Evolutionary conservation across 768 basidiomycete genomes (phyloP), one percentile per base, ranked within the genome.

Genomic region (Cyathus striatus): DNA sequence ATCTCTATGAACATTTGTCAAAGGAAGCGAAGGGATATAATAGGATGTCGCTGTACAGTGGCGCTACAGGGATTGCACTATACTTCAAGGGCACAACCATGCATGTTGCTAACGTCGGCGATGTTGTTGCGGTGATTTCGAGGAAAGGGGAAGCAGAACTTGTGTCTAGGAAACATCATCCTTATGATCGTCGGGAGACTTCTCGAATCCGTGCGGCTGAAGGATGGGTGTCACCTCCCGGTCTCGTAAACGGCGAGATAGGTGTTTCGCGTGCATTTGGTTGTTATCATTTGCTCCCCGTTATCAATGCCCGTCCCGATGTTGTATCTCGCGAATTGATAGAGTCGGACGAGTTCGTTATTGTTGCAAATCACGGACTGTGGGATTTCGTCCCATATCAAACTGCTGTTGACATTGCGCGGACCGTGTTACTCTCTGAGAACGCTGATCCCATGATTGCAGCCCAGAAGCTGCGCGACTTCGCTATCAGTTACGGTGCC

Each of bases 371-470:
- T 59, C 77, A 82, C 4, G 91, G 90, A 0, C 60, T 98, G 20
- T 99, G 96, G 96, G 87, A 94, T 51, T 89, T 81, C 50, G 87
- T 98, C 49, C 85, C 89, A 3, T 90, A 89, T 57, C 92, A 97
- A 61, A 95, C 90, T 0, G 95, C 96, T 1, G 92, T 98, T 43
- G 95, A 98, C 60, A 93, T 98, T 47, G 94, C 92, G 1, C 76
- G 93, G 24, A 78, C 79, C 12, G 84, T 95, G 45, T 89, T 88
- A 2, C 76, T 89, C 27, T 77, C 78, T 5, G 86, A 86, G 53
- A 63, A 75, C 26, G 60, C 65, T 3, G 72, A 76, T 50, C 73
- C 74, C 5, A 76, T 75, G 73, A 82, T 92, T 56, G 96, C 96
- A 4, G 91, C 96, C 0, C 94, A 97, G 68, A 98, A 96, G 67